Evolutionary conservation across 257 asterid genomes (phyloP).

Genomic region (Coffea eugenioides): DNA sequence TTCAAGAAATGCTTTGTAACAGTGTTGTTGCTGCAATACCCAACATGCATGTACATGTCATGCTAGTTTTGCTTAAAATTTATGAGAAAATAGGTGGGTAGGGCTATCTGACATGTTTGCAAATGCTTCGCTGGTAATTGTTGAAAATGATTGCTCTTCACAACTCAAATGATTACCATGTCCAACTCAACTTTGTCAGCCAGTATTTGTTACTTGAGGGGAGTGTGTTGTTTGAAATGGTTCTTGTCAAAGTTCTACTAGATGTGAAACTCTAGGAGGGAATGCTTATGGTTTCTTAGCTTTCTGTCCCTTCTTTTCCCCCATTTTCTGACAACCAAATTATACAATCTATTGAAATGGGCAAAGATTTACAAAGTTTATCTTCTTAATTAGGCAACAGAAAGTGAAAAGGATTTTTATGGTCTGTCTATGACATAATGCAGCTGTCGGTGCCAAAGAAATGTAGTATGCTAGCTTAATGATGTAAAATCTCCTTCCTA

Average conservation of each 20-base stretch:
- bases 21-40: not conserved
- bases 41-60: too few species aligned
- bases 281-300: too few species aligned
- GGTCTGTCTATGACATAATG: not conserved
- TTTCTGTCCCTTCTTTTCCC: too few species aligned
- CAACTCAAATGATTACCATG: too few species aligned
- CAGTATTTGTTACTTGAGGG: too few species aligned
- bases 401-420: too few species aligned
- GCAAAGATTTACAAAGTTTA: not conserved
- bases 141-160: not conserved
- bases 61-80: not conserved
- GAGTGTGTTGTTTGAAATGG: too few species aligned
- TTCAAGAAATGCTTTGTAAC: not conserved
- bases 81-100: not conserved
- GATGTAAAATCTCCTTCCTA: not conserved
- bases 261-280: too few species aligned
- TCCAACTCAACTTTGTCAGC: too few species aligned
- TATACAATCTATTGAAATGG: not conserved
- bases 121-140: not conserved
- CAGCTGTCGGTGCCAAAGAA: not conserved
- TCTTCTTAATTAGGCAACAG: not conserved
- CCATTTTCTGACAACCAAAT: too few species aligned
- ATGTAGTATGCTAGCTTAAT: not conserved
- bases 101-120: not conserved
- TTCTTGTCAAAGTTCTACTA: too few species aligned